Evolutionary conservation across 345 rosid genomes (phyloP), one percentile per base, ranked within the genome.

Genomic region (Aurinia saxatilis): DNA sequence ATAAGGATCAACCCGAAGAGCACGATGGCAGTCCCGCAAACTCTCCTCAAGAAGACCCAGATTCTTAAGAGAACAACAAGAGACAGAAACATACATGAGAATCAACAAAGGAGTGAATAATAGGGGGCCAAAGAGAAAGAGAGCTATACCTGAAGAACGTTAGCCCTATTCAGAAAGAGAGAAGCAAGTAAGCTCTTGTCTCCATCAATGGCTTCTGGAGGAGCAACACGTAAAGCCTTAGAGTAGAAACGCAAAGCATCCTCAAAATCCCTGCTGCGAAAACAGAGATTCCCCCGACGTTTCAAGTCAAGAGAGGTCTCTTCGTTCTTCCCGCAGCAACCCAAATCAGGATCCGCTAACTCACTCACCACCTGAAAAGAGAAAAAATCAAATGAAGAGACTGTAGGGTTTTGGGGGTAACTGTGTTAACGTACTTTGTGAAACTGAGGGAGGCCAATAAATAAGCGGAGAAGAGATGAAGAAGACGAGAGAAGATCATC

Each of bases 141-240:
- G 16, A 46, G 5, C n/a, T 1, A 10, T 48, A 86, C 93, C 40
- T 81, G 82, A 25, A 86, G 79, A 25, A 74, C 69, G 27, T 82
- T 79, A 47, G 96, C 95, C 30, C 98, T 74, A 57, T 91, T 91
- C 57, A 88, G 68, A 67, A 74, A 88, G 47, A 88, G 73, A 19
- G 85, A 68, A 5, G 98, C 90, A 41, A 81, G 80, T 46, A 91
- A 84, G 80, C 77, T 83, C 68, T 72, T 91, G 30, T 68, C 88
- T n/a, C 85, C 95, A 38, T 54, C 60, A 67, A 65, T 27, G 18
- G 77, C 77, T 49, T 74, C 72, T 30, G 39, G 12, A 11, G 96
- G 98, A 75, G 96, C 87, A 65, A 79, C 62, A 27, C 91, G 85
- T 56, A 88, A 78, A 27, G 98, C 98, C 84, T 88, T 78, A 14